Base-by-base conservation (phyloP, 2,329 filamentous ascomycete genomes). In the Pestalotiopsis sp. region DNA sequence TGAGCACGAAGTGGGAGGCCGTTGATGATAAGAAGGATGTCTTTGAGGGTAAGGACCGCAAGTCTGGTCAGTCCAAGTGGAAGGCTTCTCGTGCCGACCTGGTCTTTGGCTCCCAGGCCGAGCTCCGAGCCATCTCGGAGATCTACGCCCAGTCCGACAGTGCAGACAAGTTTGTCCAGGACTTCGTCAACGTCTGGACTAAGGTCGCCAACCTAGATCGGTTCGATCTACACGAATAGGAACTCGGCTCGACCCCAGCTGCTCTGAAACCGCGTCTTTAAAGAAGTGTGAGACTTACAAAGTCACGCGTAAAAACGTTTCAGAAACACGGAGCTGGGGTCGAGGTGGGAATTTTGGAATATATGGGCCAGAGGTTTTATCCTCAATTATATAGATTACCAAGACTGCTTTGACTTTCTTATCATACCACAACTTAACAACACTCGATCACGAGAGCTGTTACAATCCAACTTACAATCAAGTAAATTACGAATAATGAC, bases 161-260 rank as follows among this genome's bases (percentile, higher is more conserved):
- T 11, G 78, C 86, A 68, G 84, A 87, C 69, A 91, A 90, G 83
- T 92, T 94, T 69, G 87, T 89, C 58, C 88, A 86, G 79, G 92
- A 94, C 82, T 94, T 94, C 75, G 85, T 93, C 17, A 81, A 84
- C 7, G 90, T 89, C 2, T 94, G 92, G 92, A 83, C 84, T 74
- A 94, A 94, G 89, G 88, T 94, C 12, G 91, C 91, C 88, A 91
- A 92, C 76, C 77, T 91, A 68, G 92, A 94, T 78, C 87, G 92
- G 13, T 94, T 89, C 75, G 92, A 93, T 72, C 69, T 89, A 6
- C 58, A 61, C n/a, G 45, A 67, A 45, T 64, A 68, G 61, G 61
- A 63, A 63, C 61, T 63, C 61, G 61, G 61, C 61, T 63, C 61
- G 41, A 63, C 61, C 25, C 38, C 61, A 63, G 61, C 61, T 63